Evolutionary conservation across 306 rosid genomes (phyloP).

Genomic region (Ochetophila trinervis): DNA sequence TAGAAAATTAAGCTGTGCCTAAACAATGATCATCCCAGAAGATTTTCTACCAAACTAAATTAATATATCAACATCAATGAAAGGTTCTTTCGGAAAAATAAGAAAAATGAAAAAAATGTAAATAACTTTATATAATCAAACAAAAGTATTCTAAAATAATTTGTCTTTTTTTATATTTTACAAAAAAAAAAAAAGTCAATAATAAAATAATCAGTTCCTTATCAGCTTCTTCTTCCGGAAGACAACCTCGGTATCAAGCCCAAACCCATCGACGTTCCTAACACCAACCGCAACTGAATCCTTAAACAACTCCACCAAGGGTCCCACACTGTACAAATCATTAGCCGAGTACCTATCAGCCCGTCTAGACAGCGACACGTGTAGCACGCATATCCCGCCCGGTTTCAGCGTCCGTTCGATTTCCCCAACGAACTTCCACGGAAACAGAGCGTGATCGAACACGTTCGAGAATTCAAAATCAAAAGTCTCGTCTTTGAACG

Average conservation of each 20-base stretch:
- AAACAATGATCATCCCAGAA: no score
- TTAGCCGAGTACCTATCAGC: slow-evolving; percentile 87
- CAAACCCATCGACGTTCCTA: slow-evolving; percentile 65
- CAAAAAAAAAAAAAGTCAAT: neutral
- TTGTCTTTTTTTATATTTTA: no score
- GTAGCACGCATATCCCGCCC: slow-evolving; percentile 66
- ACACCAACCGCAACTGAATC: slow-evolving; percentile 46
- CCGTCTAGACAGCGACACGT: slow-evolving; percentile 54
- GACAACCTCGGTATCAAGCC: slow-evolving; percentile 72
- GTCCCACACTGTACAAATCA: slow-evolving; percentile 60
- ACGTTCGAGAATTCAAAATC: slow-evolving; percentile 93
- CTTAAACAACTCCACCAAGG: slow-evolving; percentile 53
- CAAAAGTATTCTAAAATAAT: no score
- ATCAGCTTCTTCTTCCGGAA: slow-evolving; percentile 36
- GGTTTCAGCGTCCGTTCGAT: slow-evolving; percentile 79
- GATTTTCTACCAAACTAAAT: no score
- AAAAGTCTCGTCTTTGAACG: slow-evolving; percentile 51
- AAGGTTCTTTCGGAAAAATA: no score
- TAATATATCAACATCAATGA: no score
- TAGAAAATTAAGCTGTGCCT: no score
- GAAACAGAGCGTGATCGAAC: slow-evolving; percentile 86
- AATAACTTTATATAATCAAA: no score
- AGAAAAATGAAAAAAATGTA: no score
- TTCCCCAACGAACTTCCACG: slow-evolving; percentile 61
- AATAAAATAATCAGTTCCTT: no score